Base-by-base conservation (phyloP, 1,284 basidiomycete genomes). In the Cutaneotrichosporon dermatis region DNA sequence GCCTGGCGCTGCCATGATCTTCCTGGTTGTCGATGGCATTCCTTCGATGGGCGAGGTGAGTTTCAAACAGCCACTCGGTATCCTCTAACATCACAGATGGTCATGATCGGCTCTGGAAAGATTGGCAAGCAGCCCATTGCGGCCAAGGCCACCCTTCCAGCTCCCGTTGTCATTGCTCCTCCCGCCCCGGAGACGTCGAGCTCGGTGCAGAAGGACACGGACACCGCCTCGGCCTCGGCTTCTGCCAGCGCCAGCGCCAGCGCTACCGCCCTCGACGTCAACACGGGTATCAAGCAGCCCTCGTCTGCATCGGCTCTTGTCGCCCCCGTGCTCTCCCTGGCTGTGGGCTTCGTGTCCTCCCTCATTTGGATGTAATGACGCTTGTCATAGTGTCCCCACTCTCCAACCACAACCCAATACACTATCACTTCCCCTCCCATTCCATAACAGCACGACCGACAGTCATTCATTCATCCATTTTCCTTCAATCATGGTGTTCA, bases 1-100 rank as follows among this genome's bases (percentile, higher is more conserved):
- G 54, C 92, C 93, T 25, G 92, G 92, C 9, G 91, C 92, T 3
- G 88, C 85, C 1, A 82, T 91, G 64, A 71, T 93, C 61, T 94
- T 85, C 74, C 87, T 94, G 64, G 86, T 85, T 36, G 82, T 94
- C 64, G 81, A 88, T 64, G 92, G 90, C 43, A 84, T 95, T n/a
- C 91, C 92, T 0, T 89, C 87, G 58, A 86, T 86, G 58, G 92
- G 89, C 0, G 66, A 51, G 50, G 50, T 51, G 33, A 15, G 50
- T 41, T 3, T 10, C 39, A n/a, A 40, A 40, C n/a, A 12, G 11
- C 15, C 15, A 5, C 10, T 6, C 15, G n/a, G n/a, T n/a, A 6
- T 2, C 3, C 13, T 8, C 50, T 51, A 25, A 51, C 39, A 51
- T 10, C 4, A 6, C 6, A 76, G 16, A 82, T 84, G 74, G 81